Evolutionary conservation across 352 stramenopile species (phyloP), one percentile per base, ranked within the genome.

Genomic region (Globisporangium recalcitrans): DNA sequence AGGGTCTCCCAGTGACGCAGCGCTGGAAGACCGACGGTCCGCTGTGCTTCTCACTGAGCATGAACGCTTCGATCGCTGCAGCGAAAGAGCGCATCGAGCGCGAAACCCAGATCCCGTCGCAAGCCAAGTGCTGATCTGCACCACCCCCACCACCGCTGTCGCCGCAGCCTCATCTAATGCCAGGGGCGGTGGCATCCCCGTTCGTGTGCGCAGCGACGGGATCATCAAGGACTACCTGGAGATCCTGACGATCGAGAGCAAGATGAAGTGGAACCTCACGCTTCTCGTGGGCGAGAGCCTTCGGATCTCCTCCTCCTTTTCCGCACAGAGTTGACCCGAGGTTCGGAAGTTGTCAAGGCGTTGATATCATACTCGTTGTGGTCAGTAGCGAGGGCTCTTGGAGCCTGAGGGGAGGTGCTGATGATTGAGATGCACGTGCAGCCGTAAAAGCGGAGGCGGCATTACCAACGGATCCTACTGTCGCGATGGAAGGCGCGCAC

Each of bases 251-350:
- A 24, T 16, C 7, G 51, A 38, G n/a, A 52, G 36, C 52, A 46
- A 38, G 9, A 55, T 31, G 24, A 40, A 49, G 69, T 78, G 68
- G 68, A 63, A 60, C 16, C 27, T 80, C 16, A 69, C 60, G 19
- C 44, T 80, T 29, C 47, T 80, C 32, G 65, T 78, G 40, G 69
- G 68, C 3, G 70, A 77, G 59, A 75, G 64, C 34, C 38, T 78
- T 48, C 62, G 57, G 19, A 8, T 42, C 19, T 9, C 19, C 9
- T 19, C 27, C 3, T n/a, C n/a, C n/a, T n/a, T n/a, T n/a, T 5
- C 19, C 27, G 6, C 27, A 27, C 49, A 57, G 44, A n/a, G 24
- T 19, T 22, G 3, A 4, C n/a, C n/a, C n/a, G n/a, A n/a, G n/a
- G n/a, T n/a, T n/a, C n/a, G n/a, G n/a, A n/a, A n/a, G n/a, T n/a